Evolutionary conservation across 805 yeast genomes (phyloP).

Genomic region (Saccharomycopsis olivae): DNA sequence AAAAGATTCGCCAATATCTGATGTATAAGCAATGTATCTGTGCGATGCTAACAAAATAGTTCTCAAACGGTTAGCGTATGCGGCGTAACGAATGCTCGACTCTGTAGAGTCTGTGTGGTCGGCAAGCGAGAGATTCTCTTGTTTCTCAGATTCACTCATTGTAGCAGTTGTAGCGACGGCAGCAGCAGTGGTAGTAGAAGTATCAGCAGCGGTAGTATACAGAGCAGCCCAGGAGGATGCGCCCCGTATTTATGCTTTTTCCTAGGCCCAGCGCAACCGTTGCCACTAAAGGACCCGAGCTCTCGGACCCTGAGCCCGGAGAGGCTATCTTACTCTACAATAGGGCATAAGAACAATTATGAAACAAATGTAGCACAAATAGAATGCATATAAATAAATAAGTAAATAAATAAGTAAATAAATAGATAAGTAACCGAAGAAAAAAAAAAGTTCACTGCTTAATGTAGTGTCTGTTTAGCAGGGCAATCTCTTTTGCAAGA

Average conservation of each 20-base stretch:
- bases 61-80: constrained; percentile 66
- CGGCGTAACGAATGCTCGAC: constrained; percentile 59
- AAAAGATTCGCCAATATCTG: constrained; percentile 80
- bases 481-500: constrained; percentile 72
- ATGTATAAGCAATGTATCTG: constrained; percentile 76
- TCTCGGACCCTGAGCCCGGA: no score
- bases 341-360: not conserved
- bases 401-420: not conserved
- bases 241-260: no score
- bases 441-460: constrained; percentile 4
- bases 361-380: not conserved
- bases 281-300: no score
- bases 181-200: no score
- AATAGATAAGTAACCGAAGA: not conserved
- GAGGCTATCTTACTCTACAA: no score
- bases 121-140: not conserved
- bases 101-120: constrained; percentile 32
- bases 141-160: not conserved
- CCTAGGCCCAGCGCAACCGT: no score
- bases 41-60: constrained; percentile 66
- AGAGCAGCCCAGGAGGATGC: no score
- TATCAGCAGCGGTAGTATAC: no score
- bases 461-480: constrained; percentile 39
- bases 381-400: not conserved
- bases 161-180: not conserved